Conservation (phyloP, 1,284 basidiomycete genomes). For the Apiotrichum gracile region DNA sequence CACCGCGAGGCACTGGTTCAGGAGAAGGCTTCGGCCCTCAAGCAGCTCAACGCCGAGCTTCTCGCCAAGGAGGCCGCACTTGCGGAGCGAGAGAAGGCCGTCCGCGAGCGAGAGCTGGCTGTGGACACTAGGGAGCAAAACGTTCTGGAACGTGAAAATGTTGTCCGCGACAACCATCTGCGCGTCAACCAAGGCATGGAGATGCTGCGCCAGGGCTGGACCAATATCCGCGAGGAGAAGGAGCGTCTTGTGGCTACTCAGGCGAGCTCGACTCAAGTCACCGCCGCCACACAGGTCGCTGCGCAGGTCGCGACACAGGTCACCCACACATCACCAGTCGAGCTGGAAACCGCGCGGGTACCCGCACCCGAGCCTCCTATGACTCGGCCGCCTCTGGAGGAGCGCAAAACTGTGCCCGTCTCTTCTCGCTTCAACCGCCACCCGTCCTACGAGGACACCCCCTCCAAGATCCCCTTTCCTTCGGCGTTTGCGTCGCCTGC, state of each 20-base stretch:
- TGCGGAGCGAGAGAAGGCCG: conserved; percentile 20
- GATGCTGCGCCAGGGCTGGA: conserved; percentile 51
- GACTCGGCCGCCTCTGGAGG: conserved; percentile 29
- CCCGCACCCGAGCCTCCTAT: neutral
- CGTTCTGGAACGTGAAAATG: conserved; percentile 58
- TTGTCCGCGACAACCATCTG: conserved; percentile 60
- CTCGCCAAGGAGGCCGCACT: conserved; percentile 31
- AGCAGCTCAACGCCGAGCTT: conserved; percentile 19
- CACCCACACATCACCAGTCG: neutral
- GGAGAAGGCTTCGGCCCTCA: conserved; percentile 13
- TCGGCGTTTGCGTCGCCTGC: conserved; percentile 10
- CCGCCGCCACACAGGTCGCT: too few species aligned
- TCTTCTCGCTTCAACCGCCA: conserved; percentile 17
- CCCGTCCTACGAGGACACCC: conserved; percentile 37
- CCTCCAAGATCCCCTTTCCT: conserved; percentile 40
- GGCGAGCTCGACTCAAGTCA: too few species aligned
- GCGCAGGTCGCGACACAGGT: conserved; percentile 19
- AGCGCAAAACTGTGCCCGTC: conserved; percentile 30
- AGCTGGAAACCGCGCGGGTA: neutral
- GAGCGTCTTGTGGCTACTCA: conserved; percentile 35
- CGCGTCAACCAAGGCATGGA: conserved; percentile 64
- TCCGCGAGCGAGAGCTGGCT: conserved; percentile 42
- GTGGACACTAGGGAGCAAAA: conserved; percentile 62
- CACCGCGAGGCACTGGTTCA: conserved; percentile 49
- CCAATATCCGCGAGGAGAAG: conserved; percentile 54